phyloP scores from a whole-genome alignment of 1,284 basidiomycete genomes.

The Coriolopsis trogii region DNA sequence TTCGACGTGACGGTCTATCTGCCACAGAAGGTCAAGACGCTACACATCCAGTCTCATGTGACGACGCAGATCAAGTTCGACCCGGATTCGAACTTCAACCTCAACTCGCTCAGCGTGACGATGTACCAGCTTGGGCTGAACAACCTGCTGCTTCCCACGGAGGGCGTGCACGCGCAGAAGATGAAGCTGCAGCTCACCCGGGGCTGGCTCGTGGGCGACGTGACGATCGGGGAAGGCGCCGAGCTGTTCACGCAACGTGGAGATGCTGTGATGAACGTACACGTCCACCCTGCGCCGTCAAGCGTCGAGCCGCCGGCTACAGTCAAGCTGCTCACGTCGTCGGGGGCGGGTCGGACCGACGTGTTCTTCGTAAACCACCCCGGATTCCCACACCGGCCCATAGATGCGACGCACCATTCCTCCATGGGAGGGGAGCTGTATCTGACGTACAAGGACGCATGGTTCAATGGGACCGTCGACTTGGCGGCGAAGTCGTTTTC shows the following conservation, averaged over 20 bases:
- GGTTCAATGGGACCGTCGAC: constrained; percentile 51
- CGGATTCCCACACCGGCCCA: constrained; percentile 45
- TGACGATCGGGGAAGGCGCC: constrained; percentile 45
- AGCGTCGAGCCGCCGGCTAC: constrained; percentile 34
- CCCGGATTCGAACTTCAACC: constrained; percentile 39
- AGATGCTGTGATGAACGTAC: constrained; percentile 51
- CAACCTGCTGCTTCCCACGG: constrained; percentile 50
- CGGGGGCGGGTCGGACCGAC: constrained; percentile 52
- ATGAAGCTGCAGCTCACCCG: constrained; percentile 47
- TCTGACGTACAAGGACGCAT: constrained; percentile 53
- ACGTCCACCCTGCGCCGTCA: constrained; percentile 42
- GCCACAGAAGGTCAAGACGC: constrained; percentile 48
- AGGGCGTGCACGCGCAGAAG: constrained; percentile 42
- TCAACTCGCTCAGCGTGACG: constrained; percentile 49
- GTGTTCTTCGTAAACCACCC: constrained; percentile 47
- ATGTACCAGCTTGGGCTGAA: constrained; percentile 38
- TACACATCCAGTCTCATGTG: constrained; percentile 45
- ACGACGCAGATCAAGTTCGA: constrained; percentile 54
- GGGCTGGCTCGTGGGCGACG: constrained; percentile 65
- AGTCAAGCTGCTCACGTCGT: constrained; percentile 47
- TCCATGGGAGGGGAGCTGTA: constrained; percentile 54
- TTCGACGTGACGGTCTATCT: constrained; percentile 56
- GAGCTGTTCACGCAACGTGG: constrained; percentile 52
- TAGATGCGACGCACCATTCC: constrained; percentile 49
- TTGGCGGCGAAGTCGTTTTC: constrained; percentile 48